phyloP scores from a whole-genome alignment of 768 basidiomycete genomes.

The Gautieria morchelliformis region DNA sequence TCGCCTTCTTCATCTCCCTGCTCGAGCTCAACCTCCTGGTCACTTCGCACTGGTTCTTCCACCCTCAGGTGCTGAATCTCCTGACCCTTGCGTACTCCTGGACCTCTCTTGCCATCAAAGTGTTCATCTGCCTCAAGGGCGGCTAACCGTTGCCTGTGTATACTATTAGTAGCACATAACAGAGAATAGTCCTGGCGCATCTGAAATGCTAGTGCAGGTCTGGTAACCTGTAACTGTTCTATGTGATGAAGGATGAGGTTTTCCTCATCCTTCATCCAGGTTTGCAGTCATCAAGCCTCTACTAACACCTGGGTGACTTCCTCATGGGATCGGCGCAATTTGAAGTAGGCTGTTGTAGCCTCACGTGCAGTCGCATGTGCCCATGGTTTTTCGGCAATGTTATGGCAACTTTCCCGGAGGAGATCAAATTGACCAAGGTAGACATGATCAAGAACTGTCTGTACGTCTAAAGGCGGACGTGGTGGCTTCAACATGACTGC shows the following conservation, averaged over 20 bases:
- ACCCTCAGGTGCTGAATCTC: too few species aligned
- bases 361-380: constrained; percentile 15
- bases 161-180: too few species aligned
- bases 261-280: constrained; percentile 19
- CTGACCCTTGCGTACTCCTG: too few species aligned
- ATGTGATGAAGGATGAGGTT: not conserved
- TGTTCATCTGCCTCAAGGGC: too few species aligned
- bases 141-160: too few species aligned
- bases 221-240: not conserved
- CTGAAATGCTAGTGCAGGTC: not conserved
- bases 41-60: too few species aligned
- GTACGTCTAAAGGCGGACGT: too few species aligned
- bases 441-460: constrained; percentile 18
- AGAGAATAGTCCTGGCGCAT: too few species aligned
- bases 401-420: constrained; percentile 17
- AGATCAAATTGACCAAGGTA: constrained; percentile 24
- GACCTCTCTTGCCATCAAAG: too few species aligned
- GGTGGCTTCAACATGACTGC: too few species aligned
- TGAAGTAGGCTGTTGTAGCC: constrained; percentile 14
- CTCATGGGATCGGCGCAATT: constrained; percentile 16
- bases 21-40: too few species aligned
- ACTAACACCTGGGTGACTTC: constrained; percentile 17
- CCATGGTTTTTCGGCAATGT: constrained; percentile 20
- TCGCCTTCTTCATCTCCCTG: too few species aligned
- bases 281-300: constrained; percentile 19